Percentiles rank a stretch among this genome's conserved stretches.
These are phyloP conservation scores for Viridothelium virens DNA, from an alignment of 495 filamentous ascomycete species.

Conservation along the genomic window DNA sequence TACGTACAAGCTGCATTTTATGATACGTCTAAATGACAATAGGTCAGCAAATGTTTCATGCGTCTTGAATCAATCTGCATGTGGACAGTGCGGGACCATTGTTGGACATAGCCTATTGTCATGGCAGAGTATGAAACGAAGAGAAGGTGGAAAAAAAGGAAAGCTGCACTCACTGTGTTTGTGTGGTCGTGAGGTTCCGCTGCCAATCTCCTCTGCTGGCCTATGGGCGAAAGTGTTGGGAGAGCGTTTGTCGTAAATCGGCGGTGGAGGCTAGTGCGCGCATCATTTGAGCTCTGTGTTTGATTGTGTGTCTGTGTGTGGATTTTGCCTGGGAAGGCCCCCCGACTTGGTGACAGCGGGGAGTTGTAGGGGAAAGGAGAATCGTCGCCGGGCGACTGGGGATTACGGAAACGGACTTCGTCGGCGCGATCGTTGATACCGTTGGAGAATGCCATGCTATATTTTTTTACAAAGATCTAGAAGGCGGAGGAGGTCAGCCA, in stretches of 20 bases:
- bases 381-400: conserved; percentile 64
- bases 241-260: conserved; percentile 90
- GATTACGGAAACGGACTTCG: conserved; percentile 69
- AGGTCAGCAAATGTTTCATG: conserved; percentile 31
- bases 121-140: conserved; percentile 16
- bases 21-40: conserved; percentile 40
- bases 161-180: background rate
- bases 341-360: conserved; percentile 38
- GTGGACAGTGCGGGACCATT: background rate
- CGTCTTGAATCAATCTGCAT: background rate
- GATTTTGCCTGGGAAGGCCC: conserved; percentile 12
- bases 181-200: conserved; percentile 49
- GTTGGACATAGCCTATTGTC: background rate
- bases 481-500: background rate
- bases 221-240: conserved; percentile 68
- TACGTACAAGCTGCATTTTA: conserved; percentile 53
- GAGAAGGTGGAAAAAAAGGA: conserved; percentile 37
- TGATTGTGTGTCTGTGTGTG: conserved; percentile 22
- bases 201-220: conserved; percentile 47
- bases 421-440: conserved; percentile 59
- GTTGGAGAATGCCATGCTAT: conserved; percentile 52
- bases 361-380: conserved; percentile 62
- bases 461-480: background rate
- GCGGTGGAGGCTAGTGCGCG: conserved; percentile 68
- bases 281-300: conserved; percentile 41